Base-by-base conservation (phyloP, 768 basidiomycete species). In the Leucogyrophana mollusca region DNA sequence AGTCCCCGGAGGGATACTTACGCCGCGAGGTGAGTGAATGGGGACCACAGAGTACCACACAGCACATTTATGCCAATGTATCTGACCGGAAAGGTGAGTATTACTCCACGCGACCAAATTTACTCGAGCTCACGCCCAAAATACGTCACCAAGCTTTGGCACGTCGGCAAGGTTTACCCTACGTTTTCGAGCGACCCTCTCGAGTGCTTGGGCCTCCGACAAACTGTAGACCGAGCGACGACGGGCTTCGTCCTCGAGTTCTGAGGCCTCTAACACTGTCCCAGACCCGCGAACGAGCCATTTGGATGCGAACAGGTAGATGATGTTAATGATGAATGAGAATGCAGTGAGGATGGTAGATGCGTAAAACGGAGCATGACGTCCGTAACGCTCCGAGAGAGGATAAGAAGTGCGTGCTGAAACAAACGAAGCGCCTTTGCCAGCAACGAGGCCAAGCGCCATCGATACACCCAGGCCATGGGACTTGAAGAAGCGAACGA, bases 381-480 rank as follows among this genome's bases (percentile, higher is more conserved):
- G 72, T 1, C 87, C 87, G 51, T 79, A 85, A 5, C 61, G 58
- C 51, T 85, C 77, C 1, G 84, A 79, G n/a, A 92, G 76, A 0
- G 87, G 87, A 59, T 89, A 87, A 3, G 85, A 82, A 4, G 86
- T 83, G 32, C 83, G 74, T 3, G 87, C 87, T 18, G 88, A 79
- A 25, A 89, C 50, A 59, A 91, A 93, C 4, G 86, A 86, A 0
- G 87, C 78, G 9, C 76, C 80, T 62, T 91, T 93, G 27, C 90
- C 90, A 3, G 80, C 85, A 18, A 93, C 76, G 13, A 93, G 82
- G 17, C 90, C 90, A n/a, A 91, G 72, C 0, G 88, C 88, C 68
- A 93, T 79, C 1, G 86, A 85, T 7, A 84, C 70, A 1, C 86
- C 90, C 1, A 91, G 71, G 2, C 86, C 86, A 59, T 83, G 85